phyloP scores from a whole-genome alignment of 176 grass and related monocot genomes.

The Luzula sylvatica region DNA sequence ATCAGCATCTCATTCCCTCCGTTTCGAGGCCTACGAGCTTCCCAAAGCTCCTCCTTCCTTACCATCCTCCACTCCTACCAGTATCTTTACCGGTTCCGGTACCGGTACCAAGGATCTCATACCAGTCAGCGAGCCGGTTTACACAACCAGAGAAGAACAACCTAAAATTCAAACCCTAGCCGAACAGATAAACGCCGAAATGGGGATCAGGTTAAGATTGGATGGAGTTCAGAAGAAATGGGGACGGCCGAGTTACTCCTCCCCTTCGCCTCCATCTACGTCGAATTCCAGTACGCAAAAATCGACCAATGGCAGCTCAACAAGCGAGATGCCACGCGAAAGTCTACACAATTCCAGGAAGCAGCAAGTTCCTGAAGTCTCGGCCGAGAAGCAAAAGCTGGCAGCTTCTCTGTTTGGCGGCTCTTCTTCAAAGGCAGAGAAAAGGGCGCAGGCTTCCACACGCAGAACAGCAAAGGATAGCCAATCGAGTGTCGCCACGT shows the following conservation, averaged over 20 bases:
- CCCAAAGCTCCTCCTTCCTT: constrained; percentile 42
- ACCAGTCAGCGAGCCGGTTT: constrained; percentile 50
- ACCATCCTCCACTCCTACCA: constrained; percentile 12
- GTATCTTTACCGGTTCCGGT: constrained; percentile 21
- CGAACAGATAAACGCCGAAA: constrained; percentile 52
- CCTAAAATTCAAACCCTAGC: constrained; percentile 32
- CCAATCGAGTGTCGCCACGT: constrained; percentile 17
- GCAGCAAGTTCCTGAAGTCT: constrained; percentile 48
- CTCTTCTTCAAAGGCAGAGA: constrained; percentile 46
- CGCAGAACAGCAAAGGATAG: constrained; percentile 43
- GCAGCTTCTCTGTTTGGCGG: constrained; percentile 92
- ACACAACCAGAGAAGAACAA: constrained; percentile 55
- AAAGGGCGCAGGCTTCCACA: constrained; percentile 25
- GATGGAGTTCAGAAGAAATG: constrained; percentile 97
- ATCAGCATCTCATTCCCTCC: constrained; percentile 51
- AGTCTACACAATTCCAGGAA: constrained; percentile 44
- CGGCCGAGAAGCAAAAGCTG: constrained; percentile 79
- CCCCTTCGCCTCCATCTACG: constrained; percentile 64
- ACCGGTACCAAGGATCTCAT: constrained; percentile 47
- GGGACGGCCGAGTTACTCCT: constrained; percentile 76
- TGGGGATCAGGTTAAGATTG: constrained; percentile 63
- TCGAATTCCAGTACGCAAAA: constrained; percentile 41
- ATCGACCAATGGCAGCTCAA: constrained; percentile 57
- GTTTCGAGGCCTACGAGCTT: constrained; percentile 95
- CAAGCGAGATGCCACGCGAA: constrained; percentile 30